Base-by-base conservation (phyloP, 805 yeast species). In the Wickerhamiella shivajii region DNA sequence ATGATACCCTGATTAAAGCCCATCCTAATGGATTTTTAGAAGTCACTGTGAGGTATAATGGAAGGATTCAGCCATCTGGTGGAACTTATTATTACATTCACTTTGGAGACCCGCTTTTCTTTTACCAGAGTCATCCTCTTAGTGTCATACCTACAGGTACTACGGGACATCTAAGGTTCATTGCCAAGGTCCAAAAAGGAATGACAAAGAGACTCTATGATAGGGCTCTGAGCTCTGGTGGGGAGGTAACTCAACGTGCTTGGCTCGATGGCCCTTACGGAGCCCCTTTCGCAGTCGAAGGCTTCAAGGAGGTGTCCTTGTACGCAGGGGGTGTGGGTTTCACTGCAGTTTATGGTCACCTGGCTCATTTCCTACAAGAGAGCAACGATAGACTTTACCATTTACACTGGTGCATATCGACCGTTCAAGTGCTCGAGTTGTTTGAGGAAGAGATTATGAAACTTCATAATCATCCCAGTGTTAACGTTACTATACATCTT, bases 51-150 rank as follows among this genome's bases (percentile, higher is more conserved):
- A 26, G 36, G 13, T 41, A 53, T 37, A 77, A 80, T 12, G 48
- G 47, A 5, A 47, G 44, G 33, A 64, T 71, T 62, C 54, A 55
- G 27, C 57, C 65, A 15, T 55, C 47, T 37, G 72, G 79, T 5
- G 76, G 78, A 29, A 60, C 65, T n/a, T 69, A 56, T 49, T 69
- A 64, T 2, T 77, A 59, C 45, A 51, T 78, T 21, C 65, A 74
- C 52, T 60, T 72, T 35, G 44, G 71, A 34, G 59, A 68, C 28
- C 61, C 66, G 19, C 25, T 34, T 11, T 47, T 55, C 21, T 69
- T 73, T 50, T 74, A 75, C 74, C 80, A 77, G 49, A 67, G 76
- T 5, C 83, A 77, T 50, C 85, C 87, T 2, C 76, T 78, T 52
- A 72, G 84, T 8, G 38, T 52, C 10, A 29, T 42, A n/a, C 40